A percentile compares a stretch with the other conserved stretches of the same genome.
Evolutionary conservation across 2,329 filamentous ascomycete species (phyloP).

Genomic region (Drechslerella coelobrocha): DNA sequence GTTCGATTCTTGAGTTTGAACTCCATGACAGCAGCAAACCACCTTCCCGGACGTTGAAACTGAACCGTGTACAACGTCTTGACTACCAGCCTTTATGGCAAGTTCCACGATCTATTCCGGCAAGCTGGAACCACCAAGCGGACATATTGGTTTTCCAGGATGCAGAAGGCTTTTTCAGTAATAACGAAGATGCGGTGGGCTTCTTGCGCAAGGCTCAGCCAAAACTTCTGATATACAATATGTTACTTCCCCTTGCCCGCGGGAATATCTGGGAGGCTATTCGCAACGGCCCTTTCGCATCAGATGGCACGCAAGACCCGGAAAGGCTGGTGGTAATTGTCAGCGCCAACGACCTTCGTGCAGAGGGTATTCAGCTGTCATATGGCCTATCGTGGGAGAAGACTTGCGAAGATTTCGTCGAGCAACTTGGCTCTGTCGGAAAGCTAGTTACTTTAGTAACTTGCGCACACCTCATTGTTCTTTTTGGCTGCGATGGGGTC

Average conservation of each 20-base stretch:
- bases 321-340: slow-evolving; percentile 26
- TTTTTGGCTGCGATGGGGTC: slow-evolving; percentile 33
- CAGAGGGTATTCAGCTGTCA: slow-evolving; percentile 34
- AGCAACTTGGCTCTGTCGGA: slow-evolving; percentile 33
- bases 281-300: slow-evolving; percentile 19
- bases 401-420: slow-evolving; percentile 42
- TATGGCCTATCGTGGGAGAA: slow-evolving; percentile 41
- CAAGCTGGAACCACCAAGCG: background rate
- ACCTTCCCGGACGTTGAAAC: slow-evolving; percentile 6
- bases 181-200: slow-evolving; percentile 17
- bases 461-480: slow-evolving; percentile 30
- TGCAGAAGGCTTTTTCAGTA: slow-evolving; percentile 29
- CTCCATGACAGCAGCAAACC: slow-evolving; percentile 6
- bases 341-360: slow-evolving; percentile 37
- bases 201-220: slow-evolving; percentile 16
- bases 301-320: slow-evolving; percentile 17
- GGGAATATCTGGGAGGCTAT: slow-evolving; percentile 33
- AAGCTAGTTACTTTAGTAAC: slow-evolving; percentile 26
- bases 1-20: slow-evolving; percentile 36
- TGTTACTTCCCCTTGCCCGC: slow-evolving; percentile 19
- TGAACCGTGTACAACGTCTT: slow-evolving; percentile 24
- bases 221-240: slow-evolving; percentile 20
- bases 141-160: slow-evolving; percentile 30
- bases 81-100: slow-evolving; percentile 25
- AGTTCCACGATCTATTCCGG: background rate